Evolutionary conservation across 176 grass and related monocot genomes (phyloP).

Genomic region (Triticum monococcum): DNA sequence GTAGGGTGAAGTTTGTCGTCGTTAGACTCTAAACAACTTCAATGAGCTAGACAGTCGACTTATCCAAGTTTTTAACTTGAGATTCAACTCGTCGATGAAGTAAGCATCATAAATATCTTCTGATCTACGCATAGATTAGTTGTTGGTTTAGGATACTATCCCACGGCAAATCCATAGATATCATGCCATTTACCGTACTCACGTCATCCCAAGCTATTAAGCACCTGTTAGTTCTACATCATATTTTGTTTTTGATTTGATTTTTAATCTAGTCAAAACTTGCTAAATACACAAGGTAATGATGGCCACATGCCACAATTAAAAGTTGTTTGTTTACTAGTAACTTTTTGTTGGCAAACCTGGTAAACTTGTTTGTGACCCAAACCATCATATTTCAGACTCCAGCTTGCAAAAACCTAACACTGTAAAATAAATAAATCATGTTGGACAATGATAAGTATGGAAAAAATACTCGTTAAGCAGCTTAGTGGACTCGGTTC

Average conservation of each 20-base stretch:
- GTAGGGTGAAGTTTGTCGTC: background rate
- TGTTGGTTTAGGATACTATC: background rate
- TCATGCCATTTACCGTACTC: background rate
- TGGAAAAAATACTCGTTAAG: background rate
- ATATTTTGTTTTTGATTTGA: too few species aligned
- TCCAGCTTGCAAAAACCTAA: background rate
- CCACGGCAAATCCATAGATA: background rate
- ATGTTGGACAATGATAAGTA: background rate
- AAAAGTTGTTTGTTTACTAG: too few species aligned
- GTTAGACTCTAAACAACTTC: background rate
- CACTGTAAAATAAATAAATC: background rate
- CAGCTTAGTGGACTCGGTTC: background rate
- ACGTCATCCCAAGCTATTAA: background rate
- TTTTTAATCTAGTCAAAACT: too few species aligned
- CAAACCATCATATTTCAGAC: background rate
- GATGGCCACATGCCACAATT: too few species aligned
- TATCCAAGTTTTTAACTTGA: background rate
- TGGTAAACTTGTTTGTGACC: background rate
- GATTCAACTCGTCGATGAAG: background rate
- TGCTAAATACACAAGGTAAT: too few species aligned
- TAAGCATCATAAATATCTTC: conserved; percentile 8
- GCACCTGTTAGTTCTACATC: background rate
- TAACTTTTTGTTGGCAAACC: too few species aligned
- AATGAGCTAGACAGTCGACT: background rate
- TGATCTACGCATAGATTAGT: background rate